Conservation (phyloP, 2,329 filamentous ascomycete genomes). For the Paecilomyces niveus region DNA sequence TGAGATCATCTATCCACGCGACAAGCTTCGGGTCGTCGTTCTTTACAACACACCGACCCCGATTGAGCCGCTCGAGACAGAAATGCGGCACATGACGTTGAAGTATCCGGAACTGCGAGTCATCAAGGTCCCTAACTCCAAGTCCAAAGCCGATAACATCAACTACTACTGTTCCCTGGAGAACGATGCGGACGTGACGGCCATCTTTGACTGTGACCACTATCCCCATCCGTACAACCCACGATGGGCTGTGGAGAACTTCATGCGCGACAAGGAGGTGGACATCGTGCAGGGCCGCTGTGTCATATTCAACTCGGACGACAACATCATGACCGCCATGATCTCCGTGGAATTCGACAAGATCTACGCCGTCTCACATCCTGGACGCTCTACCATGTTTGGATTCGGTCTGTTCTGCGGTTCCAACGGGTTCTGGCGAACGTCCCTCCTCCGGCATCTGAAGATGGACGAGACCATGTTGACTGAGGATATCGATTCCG, state of each 20-base stretch:
- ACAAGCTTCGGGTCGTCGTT: slow-evolving; percentile 42
- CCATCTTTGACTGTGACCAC: slow-evolving; percentile 46
- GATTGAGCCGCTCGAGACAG: slow-evolving; percentile 32
- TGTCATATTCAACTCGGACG: slow-evolving; percentile 42
- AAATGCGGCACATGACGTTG: slow-evolving; percentile 31
- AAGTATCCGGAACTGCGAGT: slow-evolving; percentile 36
- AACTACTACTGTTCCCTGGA: slow-evolving; percentile 42
- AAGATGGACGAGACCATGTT: slow-evolving; percentile 45
- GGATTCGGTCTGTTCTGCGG: slow-evolving; percentile 46
- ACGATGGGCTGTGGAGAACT: slow-evolving; percentile 44
- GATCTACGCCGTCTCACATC: slow-evolving; percentile 46
- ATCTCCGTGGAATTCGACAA: slow-evolving; percentile 48
- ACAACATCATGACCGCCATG: slow-evolving; percentile 39
- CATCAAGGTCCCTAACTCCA: slow-evolving; percentile 43
- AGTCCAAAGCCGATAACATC: slow-evolving; percentile 45
- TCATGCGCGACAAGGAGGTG: slow-evolving; percentile 35
- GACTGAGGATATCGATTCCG: slow-evolving; percentile 46
- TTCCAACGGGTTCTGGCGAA: slow-evolving; percentile 44
- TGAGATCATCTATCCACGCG: slow-evolving; percentile 39
- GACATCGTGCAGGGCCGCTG: slow-evolving; percentile 46
- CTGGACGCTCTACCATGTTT: slow-evolving; percentile 41
- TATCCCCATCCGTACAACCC: slow-evolving; percentile 44
- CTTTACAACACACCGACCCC: slow-evolving; percentile 44
- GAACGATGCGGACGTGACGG: slow-evolving; percentile 39
- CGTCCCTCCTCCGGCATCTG: slow-evolving; percentile 36